Evolutionary conservation across 306 rosid genomes (phyloP).

Genomic region (Acacia acuminata): DNA sequence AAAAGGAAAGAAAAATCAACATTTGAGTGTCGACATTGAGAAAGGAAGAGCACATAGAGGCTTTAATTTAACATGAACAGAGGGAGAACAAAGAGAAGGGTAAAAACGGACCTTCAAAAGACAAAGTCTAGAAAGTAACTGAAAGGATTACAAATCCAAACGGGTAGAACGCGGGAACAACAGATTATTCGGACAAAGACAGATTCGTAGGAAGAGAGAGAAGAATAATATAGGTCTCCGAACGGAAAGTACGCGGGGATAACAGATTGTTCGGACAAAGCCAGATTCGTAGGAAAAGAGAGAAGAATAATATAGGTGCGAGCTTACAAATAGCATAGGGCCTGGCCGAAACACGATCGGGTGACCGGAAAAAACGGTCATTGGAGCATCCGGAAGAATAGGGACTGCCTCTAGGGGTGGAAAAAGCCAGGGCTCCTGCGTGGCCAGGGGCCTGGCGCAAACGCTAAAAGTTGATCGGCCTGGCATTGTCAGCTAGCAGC

Average conservation of each 20-base stretch:
- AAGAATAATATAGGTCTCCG: slow-evolving; percentile 32
- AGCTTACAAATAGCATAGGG: slow-evolving; percentile 53
- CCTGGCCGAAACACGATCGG: slow-evolving; percentile 41
- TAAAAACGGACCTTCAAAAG: slow-evolving; percentile 31
- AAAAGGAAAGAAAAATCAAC: slow-evolving; percentile 4
- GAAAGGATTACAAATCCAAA: slow-evolving; percentile 31
- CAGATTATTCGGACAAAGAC: slow-evolving; percentile 33
- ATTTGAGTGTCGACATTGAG: slow-evolving; percentile 1
- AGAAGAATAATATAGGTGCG: slow-evolving; percentile 35
- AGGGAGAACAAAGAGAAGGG: not conserved
- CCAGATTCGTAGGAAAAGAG: slow-evolving; percentile 39
- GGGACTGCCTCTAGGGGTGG: slow-evolving; percentile 38
- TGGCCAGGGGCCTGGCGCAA: too few species aligned
- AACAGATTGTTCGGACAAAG: slow-evolving; percentile 31
- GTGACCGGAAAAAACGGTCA: slow-evolving; percentile 61
- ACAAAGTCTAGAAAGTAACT: slow-evolving; percentile 33
- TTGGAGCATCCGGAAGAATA: slow-evolving; percentile 55
- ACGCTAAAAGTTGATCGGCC: too few species aligned
- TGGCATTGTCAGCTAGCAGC: too few species aligned
- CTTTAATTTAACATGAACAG: not conserved
- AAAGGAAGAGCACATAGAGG: slow-evolving; percentile 12
- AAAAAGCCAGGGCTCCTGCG: too few species aligned
- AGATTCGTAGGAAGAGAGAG: slow-evolving; percentile 38
- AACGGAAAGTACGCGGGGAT: slow-evolving; percentile 33
- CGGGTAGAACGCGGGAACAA: slow-evolving; percentile 30